Conservation (phyloP, 352 stramenopile genomes). For the Globisporangium irregulare region DNA sequence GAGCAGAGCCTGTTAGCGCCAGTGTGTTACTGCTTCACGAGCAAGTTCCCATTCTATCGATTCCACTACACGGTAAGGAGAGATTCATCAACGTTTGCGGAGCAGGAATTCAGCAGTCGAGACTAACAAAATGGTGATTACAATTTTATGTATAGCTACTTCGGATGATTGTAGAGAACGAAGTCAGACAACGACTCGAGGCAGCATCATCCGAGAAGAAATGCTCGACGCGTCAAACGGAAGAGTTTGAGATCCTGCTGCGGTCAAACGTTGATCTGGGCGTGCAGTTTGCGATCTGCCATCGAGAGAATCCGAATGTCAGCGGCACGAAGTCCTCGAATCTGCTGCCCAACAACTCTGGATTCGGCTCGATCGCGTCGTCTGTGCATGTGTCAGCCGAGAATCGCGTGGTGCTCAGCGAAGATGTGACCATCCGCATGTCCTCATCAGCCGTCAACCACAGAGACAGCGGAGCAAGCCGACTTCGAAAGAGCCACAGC, state of each 20-base stretch:
- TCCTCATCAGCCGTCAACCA: not conserved
- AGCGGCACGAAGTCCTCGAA: not conserved
- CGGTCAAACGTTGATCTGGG: conserved; percentile 45
- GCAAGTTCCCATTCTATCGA: conserved; percentile 87
- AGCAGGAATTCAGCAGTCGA: not conserved
- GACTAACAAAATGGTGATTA: not conserved
- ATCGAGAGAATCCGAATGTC: conserved; percentile 41
- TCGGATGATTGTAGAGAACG: conserved; percentile 69
- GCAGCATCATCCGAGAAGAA: conserved; percentile 9
- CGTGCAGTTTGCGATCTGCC: conserved; percentile 53
- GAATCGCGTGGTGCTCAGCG: conserved; percentile 38
- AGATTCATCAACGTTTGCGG: not conserved
- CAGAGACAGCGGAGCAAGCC: not conserved
- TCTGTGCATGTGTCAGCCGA: conserved; percentile 29
- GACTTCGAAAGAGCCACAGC: conserved; percentile 52
- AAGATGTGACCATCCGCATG: conserved; percentile 29
- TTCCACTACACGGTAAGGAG: conserved; percentile 73
- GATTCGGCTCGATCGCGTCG: conserved; percentile 39
- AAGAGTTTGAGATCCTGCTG: conserved; percentile 61
- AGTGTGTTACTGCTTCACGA: conserved; percentile 81
- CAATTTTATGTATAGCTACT: conserved; percentile 38
- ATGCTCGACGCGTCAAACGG: conserved; percentile 10
- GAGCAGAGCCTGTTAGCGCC: conserved; percentile 35
- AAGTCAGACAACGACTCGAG: conserved; percentile 30
- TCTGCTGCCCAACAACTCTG: conserved; percentile 3